Conservation (phyloP, 2,329 filamentous ascomycete species). For the Exutisphaerella laricina region DNA sequence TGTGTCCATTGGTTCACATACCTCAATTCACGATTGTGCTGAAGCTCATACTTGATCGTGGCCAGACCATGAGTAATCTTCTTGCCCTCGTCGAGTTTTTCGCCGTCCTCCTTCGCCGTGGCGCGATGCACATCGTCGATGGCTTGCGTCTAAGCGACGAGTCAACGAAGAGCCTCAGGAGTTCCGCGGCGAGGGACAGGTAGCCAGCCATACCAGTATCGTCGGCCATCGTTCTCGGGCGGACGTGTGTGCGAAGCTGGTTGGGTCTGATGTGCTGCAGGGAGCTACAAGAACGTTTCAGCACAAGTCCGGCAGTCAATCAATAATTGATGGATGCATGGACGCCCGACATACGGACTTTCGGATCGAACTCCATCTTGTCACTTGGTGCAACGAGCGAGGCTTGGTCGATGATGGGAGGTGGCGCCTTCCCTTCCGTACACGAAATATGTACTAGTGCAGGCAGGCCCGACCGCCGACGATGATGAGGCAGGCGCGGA, state of each 20-base stretch:
- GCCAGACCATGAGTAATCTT: conserved; percentile 72
- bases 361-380: conserved; percentile 67
- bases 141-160: conserved; percentile 67
- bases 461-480: no score
- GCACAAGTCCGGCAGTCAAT: not conserved
- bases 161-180: no score
- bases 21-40: conserved; percentile 78
- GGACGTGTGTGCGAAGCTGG: conserved; percentile 80
- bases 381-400: no score
- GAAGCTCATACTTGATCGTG: conserved; percentile 86
- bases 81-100: conserved; percentile 75
- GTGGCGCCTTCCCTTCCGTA: no score
- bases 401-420: no score
- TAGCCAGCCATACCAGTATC: conserved; percentile 76
- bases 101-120: conserved; percentile 54
- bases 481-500: no score
- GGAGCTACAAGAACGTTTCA: conserved; percentile 49
- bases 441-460: no score
- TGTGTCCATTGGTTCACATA: no score
- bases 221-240: conserved; percentile 87
- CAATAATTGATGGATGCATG: no score
- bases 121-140: conserved; percentile 92
- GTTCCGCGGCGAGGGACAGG: no score
- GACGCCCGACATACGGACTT: conserved; percentile 64
- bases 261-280: conserved; percentile 73